phyloP scores from a whole-genome alignment of 2,329 filamentous ascomycete species.

The Xylariomycetidae sp. region DNA sequence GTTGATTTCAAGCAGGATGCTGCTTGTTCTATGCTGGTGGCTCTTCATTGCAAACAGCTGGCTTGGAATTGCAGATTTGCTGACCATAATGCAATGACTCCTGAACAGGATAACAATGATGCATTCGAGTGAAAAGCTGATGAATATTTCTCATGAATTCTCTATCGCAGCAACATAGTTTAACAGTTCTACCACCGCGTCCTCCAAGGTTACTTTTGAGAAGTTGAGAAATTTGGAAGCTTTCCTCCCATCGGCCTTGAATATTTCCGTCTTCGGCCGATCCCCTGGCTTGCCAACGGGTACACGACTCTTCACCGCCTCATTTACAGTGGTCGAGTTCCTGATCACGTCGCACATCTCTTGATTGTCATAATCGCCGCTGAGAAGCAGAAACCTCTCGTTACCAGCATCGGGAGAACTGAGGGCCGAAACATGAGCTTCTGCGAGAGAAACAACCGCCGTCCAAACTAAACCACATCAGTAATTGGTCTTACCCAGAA shows the following conservation, averaged over 20 bases:
- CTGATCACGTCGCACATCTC: neutral
- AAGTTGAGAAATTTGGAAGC: neutral
- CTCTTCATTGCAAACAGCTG: too few relatives aligned
- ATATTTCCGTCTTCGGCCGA: neutral
- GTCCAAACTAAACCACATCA: neutral
- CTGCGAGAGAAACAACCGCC: neutral
- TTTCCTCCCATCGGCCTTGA: slow-evolving; percentile 1
- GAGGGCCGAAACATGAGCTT: neutral
- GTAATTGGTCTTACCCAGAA: neutral
- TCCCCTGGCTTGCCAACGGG: neutral
- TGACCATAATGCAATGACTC: too few relatives aligned
- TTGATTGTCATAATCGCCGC: neutral
- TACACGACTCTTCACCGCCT: slow-evolving; percentile 1
- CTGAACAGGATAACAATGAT: too few relatives aligned
- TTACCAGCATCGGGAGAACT: neutral
- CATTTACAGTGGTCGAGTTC: neutral
- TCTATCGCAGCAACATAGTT: neutral
- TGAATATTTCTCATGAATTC: too few relatives aligned
- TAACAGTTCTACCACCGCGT: neutral
- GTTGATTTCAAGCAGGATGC: too few relatives aligned
- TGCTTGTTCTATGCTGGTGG: too few relatives aligned
- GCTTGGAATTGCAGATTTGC: too few relatives aligned
- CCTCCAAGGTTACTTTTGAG: neutral
- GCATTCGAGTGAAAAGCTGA: too few relatives aligned
- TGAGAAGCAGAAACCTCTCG: neutral